Evolutionary conservation across 169 alveolate genomes (phyloP), one percentile per base, ranked within the genome.

Genomic region (Plasmodium coatneyi): DNA sequence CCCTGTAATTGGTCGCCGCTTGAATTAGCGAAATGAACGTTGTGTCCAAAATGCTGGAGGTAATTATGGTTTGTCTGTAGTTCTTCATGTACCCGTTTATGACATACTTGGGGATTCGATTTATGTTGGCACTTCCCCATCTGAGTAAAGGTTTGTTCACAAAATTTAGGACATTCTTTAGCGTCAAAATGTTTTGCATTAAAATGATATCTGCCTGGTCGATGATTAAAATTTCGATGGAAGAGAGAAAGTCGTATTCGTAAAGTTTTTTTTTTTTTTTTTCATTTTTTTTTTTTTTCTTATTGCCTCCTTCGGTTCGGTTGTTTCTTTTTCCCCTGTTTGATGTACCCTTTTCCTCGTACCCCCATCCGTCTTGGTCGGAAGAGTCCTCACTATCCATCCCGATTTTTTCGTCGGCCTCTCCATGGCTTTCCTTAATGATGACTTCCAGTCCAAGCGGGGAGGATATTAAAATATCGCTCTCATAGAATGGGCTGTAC

Each of bases 401-500:
- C n/a, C 54, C 52, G 22, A 32, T 30, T 4, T 28, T 49, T 16
- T 16, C 52, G 4, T 22, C 56, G 4, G 32, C 74, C 0, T 70
- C 60, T 22, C 52, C 95, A 36, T 87, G 95, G 71, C 76, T 80
- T 52, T 81, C 96, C 56, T 97, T 96, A 34, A 95, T 93, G 36
- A 92, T 80, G 46, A 92, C 79, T 43, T 97, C 96, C 49, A 98
- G 81, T 0, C 99, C 99, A 80, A 98, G 92, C 0, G 99, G 99
- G 3, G 99, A 98, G 12, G 98, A 98, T 49, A 98, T 91, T 72
- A 98, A 95, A 36, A 98, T 92, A 80, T 98, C 99, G 79, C 98
- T 95, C 30, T 95, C 95, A 84, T 92, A 94, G 79, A 97, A 97
- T 30, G 99, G 98, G 43, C 98, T 84, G 80, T 95, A 98, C 43